Base-by-base conservation (phyloP, 495 filamentous ascomycete species). In the Aspergillus haitiensis region DNA sequence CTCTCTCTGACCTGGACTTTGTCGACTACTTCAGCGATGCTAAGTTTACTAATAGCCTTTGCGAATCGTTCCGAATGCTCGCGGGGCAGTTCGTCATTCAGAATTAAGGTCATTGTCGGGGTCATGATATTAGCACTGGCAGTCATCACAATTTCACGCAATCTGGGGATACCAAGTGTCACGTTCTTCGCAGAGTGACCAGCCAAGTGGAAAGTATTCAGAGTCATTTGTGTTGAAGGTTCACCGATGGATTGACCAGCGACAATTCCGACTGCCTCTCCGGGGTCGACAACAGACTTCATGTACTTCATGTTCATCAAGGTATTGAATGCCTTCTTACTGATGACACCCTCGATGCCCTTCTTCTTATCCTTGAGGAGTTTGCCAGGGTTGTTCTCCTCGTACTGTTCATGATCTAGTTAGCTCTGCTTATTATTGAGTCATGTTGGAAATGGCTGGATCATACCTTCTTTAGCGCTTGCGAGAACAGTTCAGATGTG, bases 201-300 rank as follows among this genome's bases (percentile, higher is more conserved):
- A 67, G 94, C 94, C 82, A 99, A 91, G 83, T 99, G 94, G 86
- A 98, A 98, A 31, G 94, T 98, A 70, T 98, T 98, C 52, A 98
- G 76, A n/a, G 94, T 99, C 95, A 99, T 98, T 73, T 99, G 94
- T 11, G 94, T 99, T 13, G 92, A 96, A 8, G 95, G 94, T 72
- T 98, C 95, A 66, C 94, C 94, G 50, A 99, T 86, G 37, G 93
- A 97, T 76, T 99, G 94, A 42, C 92, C 92, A 48, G 94, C 94
- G 42, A 98, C 90, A 63, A 99, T 93, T 53, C 94, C 94, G 21
- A 99, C 92, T n/a, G 95, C 92, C 74, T 99, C 94, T 42, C 94
- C 94, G 32, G 94, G 92, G 61, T 98, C 94, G n/a, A 98, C 85
- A 1, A 95, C 77, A 3, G 93, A 96, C 65, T 88, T 91, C 63